Evolutionary conservation across 306 rosid genomes (phyloP), one percentile per base, ranked within the genome.

Genomic region (Quercus rubra): DNA sequence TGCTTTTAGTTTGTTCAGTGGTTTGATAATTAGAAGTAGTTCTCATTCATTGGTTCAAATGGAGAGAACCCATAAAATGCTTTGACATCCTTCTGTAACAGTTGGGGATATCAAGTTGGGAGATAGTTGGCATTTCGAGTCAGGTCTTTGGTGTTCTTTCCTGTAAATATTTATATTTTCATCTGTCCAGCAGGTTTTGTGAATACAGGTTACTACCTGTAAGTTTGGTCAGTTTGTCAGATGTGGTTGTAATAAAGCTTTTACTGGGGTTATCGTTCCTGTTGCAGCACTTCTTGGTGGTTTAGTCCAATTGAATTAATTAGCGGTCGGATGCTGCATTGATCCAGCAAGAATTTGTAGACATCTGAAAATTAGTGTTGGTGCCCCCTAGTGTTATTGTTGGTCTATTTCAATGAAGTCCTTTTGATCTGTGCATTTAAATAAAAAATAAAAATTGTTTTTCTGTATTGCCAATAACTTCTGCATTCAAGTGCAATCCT

Each of bases 181-280:
- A 73, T 61, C 70, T 21, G 80, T 84, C 81, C 81, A 84, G 87
- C 84, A 84, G 89, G 86, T 49, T 82, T 74, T 78, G 80, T 78
- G 83, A 21, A 83, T 81, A 77, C 90, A 80, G 91, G 90, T 82
- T 66, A 83, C 81, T 55, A 52, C 93, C 88, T 87, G 91, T 86
- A 77, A 77, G 70, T 81, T 78, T 80, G 75, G 80, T 82, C 80
- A 67, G 90, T 85, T 76, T 79, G 86, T 76, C 75, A 56, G 86
- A 86, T 83, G 81, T 87, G 85, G 85, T 84, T 80, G 86, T 73
- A 91, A 87, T 77, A 82, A 89, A 79, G 79, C 90, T 82, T 81
- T 52, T 71, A 11, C 78, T 76, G 79, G 74, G 81, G 79, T 84
- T 71, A 67, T 63, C 56, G 74, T 69, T 74, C 35, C 19, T 75